phyloP scores from a whole-genome alignment of 2,329 filamentous ascomycete genomes.

The Calycina herbarum region DNA sequence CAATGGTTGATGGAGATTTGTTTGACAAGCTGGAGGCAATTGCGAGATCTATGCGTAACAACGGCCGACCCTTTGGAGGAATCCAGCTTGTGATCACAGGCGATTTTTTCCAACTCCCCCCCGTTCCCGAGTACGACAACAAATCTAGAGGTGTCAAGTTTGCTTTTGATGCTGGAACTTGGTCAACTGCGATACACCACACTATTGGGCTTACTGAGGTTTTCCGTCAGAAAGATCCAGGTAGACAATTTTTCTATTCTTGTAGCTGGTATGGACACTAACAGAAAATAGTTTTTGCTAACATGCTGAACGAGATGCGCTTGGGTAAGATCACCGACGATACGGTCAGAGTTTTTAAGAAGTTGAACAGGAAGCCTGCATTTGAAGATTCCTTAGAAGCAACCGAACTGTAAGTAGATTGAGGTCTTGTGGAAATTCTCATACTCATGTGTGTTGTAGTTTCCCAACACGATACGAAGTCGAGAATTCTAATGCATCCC shows the following conservation, averaged over 20 bases:
- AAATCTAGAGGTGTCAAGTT: conserved; percentile 73
- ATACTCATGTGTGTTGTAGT: conserved; percentile 40
- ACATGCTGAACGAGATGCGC: conserved; percentile 98
- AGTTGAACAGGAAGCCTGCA: conserved; percentile 67
- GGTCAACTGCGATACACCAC: conserved; percentile 90
- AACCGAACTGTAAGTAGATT: conserved; percentile 69
- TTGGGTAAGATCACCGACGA: conserved; percentile 76
- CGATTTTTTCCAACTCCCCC: conserved; percentile 96
- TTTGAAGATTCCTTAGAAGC: conserved; percentile 76
- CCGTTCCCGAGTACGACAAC: conserved; percentile 72
- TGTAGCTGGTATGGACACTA: conserved; percentile 19
- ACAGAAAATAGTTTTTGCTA: conserved; percentile 67
- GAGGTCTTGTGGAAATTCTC: not conserved
- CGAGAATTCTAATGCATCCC: conserved; percentile 76
- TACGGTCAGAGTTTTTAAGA: conserved; percentile 75
- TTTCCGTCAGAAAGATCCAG: conserved; percentile 87
- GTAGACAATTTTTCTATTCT: conserved; percentile 41
- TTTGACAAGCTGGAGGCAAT: conserved; percentile 95
- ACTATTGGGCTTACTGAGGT: conserved; percentile 95
- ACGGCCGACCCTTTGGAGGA: conserved; percentile 88
- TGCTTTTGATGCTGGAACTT: conserved; percentile 87
- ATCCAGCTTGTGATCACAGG: conserved; percentile 96
- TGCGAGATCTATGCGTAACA: conserved; percentile 82
- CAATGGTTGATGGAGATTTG: conserved; percentile 96
- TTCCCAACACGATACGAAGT: conserved; percentile 92